phyloP scores from a whole-genome alignment of 2,329 filamentous ascomycete genomes.

The Helicocarpus griseus region DNA sequence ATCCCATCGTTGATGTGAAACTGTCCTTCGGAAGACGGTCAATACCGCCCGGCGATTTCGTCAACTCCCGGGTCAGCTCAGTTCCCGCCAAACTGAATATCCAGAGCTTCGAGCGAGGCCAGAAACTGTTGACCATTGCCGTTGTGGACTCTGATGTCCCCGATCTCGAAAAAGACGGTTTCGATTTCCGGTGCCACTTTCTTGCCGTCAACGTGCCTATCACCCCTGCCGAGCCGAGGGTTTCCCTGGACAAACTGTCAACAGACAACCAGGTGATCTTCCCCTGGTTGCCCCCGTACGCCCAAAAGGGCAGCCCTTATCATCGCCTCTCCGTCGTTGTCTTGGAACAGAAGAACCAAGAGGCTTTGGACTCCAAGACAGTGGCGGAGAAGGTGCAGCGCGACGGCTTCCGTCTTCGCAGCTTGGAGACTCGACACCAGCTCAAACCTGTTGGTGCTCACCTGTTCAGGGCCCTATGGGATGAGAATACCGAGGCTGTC shows the following conservation, averaged over 20 bases:
- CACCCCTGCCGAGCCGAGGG: slow-evolving; percentile 48
- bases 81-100: slow-evolving; percentile 65
- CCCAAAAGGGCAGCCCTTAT: slow-evolving; percentile 84
- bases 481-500: slow-evolving; percentile 74
- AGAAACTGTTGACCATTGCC: slow-evolving; percentile 72
- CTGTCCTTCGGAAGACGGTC: slow-evolving; percentile 66
- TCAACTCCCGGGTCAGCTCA: slow-evolving; percentile 66
- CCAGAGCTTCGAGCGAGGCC: slow-evolving; percentile 73
- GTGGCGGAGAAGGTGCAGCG: slow-evolving; percentile 45
- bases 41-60: slow-evolving; percentile 65
- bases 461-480: slow-evolving; percentile 84
- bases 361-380: slow-evolving; percentile 48
- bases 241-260: slow-evolving; percentile 56
- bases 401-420: slow-evolving; percentile 65
- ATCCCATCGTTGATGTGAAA: slow-evolving; percentile 69
- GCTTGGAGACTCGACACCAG: slow-evolving; percentile 59
- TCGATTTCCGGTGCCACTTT: slow-evolving; percentile 76
- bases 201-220: slow-evolving; percentile 66
- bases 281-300: slow-evolving; percentile 76
- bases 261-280: slow-evolving; percentile 56
- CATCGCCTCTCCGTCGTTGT: slow-evolving; percentile 80
- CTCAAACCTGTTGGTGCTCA: slow-evolving; percentile 70
- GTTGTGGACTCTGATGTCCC: slow-evolving; percentile 90
- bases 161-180: slow-evolving; percentile 62
- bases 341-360: slow-evolving; percentile 62